Evolutionary conservation across 176 grass and related monocot genomes (phyloP).

Genomic region (Musa beccarii): DNA sequence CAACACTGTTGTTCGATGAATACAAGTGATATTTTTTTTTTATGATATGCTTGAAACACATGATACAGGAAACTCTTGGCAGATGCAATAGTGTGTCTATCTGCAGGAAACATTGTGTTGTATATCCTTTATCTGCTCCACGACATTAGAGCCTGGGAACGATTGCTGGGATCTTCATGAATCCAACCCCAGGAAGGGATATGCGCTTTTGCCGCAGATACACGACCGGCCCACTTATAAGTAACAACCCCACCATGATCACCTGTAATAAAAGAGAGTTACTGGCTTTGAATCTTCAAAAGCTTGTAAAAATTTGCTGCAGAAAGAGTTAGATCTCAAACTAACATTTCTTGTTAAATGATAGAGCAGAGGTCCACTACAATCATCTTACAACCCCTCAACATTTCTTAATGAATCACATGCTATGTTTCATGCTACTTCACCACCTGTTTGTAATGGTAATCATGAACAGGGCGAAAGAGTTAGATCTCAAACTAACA

Average conservation of each 20-base stretch:
- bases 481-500: background rate
- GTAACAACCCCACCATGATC: background rate
- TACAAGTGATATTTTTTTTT: too few relatives aligned
- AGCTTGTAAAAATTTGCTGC: background rate
- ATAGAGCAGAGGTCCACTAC: background rate
- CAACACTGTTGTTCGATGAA: too few relatives aligned
- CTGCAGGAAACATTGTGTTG: background rate
- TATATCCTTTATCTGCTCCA: background rate
- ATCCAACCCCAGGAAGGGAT: background rate
- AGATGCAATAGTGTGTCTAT: background rate
- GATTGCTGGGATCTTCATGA: background rate
- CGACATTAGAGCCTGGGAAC: background rate
- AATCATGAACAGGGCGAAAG: background rate
- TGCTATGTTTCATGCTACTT: background rate
- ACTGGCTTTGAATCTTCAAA: background rate
- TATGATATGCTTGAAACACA: background rate
- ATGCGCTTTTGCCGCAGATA: constrained; percentile 1
- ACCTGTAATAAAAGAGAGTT: background rate
- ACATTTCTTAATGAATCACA: too few relatives aligned
- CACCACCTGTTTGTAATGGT: background rate
- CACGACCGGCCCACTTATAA: background rate
- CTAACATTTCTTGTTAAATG: background rate
- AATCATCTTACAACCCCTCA: background rate
- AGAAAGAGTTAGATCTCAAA: background rate
- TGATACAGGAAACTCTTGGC: background rate